These are phyloP conservation scores for Paecilomyces niveus DNA, from an alignment of 2,329 filamentous ascomycete species.

Conservation along the genomic window DNA sequence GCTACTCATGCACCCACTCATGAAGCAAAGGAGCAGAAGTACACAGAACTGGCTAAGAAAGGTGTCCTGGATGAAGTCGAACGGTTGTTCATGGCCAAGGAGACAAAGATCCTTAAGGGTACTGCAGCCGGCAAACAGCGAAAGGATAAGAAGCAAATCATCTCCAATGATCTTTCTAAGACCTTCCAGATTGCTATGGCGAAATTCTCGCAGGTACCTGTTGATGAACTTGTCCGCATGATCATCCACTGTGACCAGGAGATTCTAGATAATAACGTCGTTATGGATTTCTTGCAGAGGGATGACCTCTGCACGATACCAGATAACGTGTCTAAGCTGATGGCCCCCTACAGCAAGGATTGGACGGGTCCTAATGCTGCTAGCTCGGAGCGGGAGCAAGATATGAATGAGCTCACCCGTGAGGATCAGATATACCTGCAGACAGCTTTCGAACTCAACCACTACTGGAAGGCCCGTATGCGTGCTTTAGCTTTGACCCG, in stretches of 20 bases:
- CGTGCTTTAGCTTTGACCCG: slow-evolving; percentile 77
- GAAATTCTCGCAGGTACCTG: slow-evolving; percentile 79
- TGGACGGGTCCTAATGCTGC: slow-evolving; percentile 85
- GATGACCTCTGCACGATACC: slow-evolving; percentile 89
- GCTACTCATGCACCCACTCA: slow-evolving; percentile 77
- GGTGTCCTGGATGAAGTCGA: slow-evolving; percentile 97
- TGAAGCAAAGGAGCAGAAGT: slow-evolving; percentile 90
- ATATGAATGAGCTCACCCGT: slow-evolving; percentile 79
- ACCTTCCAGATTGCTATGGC: slow-evolving; percentile 88
- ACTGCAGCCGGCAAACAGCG: slow-evolving; percentile 61
- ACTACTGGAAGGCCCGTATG: slow-evolving; percentile 99
- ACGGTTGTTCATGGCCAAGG: slow-evolving; percentile 94
- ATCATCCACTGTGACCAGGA: slow-evolving; percentile 92
- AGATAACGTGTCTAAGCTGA: slow-evolving; percentile 80
- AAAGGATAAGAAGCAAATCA: slow-evolving; percentile 95
- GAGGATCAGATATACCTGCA: slow-evolving; percentile 94
- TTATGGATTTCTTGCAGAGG: slow-evolving; percentile 94
- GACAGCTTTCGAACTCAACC: slow-evolving; percentile 88
- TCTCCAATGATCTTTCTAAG: slow-evolving; percentile 82
- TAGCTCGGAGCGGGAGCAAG: slow-evolving; percentile 71
- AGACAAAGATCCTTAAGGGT: slow-evolving; percentile 76
- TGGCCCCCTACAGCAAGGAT: slow-evolving; percentile 94
- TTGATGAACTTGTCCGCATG: slow-evolving; percentile 82
- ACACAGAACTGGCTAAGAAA: slow-evolving; percentile 84
- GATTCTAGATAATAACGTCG: slow-evolving; percentile 78